phyloP scores from a whole-genome alignment of 225 moss, liverwort and hornwort species.

The Climacium dendroides region DNA sequence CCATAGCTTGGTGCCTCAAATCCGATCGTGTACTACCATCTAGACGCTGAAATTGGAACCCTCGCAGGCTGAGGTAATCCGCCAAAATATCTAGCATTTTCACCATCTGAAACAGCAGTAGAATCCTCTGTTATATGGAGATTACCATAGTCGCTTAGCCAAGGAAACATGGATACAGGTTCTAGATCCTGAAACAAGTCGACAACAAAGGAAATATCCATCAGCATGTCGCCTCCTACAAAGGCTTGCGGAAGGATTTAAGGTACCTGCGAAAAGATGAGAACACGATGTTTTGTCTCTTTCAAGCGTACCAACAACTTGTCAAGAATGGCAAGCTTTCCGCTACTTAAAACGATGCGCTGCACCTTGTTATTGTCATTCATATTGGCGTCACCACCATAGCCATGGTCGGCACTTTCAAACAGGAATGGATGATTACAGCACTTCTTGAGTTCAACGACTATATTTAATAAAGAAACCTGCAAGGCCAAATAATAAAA shows the following conservation, averaged over 20 bases:
- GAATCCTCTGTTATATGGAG: neutral
- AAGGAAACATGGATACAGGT: neutral
- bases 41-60: constrained; percentile 92
- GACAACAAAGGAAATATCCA: neutral
- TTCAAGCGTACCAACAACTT: constrained; percentile 82
- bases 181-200: neutral
- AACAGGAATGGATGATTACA: constrained; percentile 99
- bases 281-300: constrained; percentile 94
- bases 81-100: constrained; percentile 96
- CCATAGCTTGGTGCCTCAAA: constrained; percentile 98
- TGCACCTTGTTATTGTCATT: constrained; percentile 95
- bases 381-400: constrained; percentile 83
- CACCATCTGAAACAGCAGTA: constrained; percentile 68
- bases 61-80: constrained; percentile 87
- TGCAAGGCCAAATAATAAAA: constrained; percentile 10
- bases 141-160: neutral
- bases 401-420: constrained; percentile 98
- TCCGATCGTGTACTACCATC: constrained; percentile 98
- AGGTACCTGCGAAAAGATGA: constrained; percentile 92
- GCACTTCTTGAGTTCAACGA: constrained; percentile 98
- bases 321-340: constrained; percentile 95
- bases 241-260: neutral
- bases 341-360: constrained; percentile 94
- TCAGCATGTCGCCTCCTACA: neutral
- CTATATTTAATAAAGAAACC: constrained; percentile 98